Evolutionary conservation across 768 basidiomycete genomes (phyloP).

Genomic region (Aureoboletus auriporus): DNA sequence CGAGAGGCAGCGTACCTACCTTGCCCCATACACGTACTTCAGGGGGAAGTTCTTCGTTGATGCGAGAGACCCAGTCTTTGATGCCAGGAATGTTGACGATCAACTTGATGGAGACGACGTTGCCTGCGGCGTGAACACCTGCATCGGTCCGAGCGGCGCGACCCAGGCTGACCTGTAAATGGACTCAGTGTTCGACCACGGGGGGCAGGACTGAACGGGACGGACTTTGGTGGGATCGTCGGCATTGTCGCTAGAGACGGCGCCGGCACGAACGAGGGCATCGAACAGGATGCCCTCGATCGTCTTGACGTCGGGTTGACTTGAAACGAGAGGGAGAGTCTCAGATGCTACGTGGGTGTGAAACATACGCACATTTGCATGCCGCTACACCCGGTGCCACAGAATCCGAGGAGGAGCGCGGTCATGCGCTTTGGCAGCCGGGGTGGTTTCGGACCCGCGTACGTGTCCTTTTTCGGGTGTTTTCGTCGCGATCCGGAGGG

Average conservation of each 20-base stretch:
- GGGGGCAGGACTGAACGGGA: neutral
- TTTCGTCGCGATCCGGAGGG: no score
- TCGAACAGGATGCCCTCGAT: slow-evolving; percentile 90
- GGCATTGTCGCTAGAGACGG: slow-evolving; percentile 92
- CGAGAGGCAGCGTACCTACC: slow-evolving; percentile 39
- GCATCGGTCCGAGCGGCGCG: slow-evolving; percentile 95
- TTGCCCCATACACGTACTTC: slow-evolving; percentile 93
- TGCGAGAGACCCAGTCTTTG: slow-evolving; percentile 59
- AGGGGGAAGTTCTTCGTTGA: slow-evolving; percentile 88
- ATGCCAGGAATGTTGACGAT: slow-evolving; percentile 74
- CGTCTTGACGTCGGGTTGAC: slow-evolving; percentile 69
- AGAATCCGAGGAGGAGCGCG: slow-evolving; percentile 85
- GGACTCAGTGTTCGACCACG: neutral
- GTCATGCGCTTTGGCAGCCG: slow-evolving; percentile 81
- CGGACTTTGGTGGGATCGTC: slow-evolving; percentile 82
- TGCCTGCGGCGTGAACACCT: slow-evolving; percentile 96
- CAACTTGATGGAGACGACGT: slow-evolving; percentile 88
- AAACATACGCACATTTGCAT: slow-evolving; percentile 85
- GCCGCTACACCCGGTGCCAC: slow-evolving; percentile 87
- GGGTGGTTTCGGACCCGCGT: slow-evolving; percentile 40
- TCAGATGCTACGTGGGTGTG: no score
- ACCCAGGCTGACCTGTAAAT: slow-evolving; percentile 68
- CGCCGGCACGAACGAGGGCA: slow-evolving; percentile 84
- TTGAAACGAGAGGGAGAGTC: no score
- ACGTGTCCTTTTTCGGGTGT: no score